Conservation (phyloP, 768 basidiomycete species). For the Boletales sp. region DNA sequence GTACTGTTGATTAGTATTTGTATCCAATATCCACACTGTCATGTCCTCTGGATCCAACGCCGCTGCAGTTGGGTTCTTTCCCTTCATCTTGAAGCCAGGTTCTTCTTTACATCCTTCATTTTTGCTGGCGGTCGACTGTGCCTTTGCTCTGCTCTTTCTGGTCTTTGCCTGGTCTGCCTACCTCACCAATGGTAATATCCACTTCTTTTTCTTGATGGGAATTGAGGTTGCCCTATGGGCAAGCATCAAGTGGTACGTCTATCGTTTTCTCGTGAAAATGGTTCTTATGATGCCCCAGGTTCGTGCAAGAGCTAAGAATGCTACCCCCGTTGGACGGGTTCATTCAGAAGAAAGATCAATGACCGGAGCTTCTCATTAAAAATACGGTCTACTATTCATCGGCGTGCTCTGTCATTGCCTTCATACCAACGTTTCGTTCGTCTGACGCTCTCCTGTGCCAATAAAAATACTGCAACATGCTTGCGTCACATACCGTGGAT, state of each 20-base stretch:
- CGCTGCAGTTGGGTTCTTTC: slow-evolving; percentile 37
- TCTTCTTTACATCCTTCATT: slow-evolving; percentile 74
- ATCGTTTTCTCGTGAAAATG: neutral
- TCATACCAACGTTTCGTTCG: slow-evolving; percentile 85
- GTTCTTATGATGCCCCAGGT: slow-evolving; percentile 42
- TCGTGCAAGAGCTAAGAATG: slow-evolving; percentile 58
- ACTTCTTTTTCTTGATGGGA: slow-evolving; percentile 61
- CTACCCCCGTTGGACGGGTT: slow-evolving; percentile 20
- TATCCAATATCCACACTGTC: neutral
- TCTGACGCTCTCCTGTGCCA: slow-evolving; percentile 81
- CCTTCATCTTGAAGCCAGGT: slow-evolving; percentile 65
- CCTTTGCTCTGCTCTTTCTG: slow-evolving; percentile 54
- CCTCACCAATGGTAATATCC: slow-evolving; percentile 61
- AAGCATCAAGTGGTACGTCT: slow-evolving; percentile 72
- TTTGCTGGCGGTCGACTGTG: slow-evolving; percentile 57
- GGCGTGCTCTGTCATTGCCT: slow-evolving; percentile 52
- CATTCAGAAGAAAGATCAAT: slow-evolving; percentile 25
- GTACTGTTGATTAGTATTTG: slow-evolving; percentile 21
- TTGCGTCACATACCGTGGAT: slow-evolving; percentile 2
- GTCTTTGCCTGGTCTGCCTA: slow-evolving; percentile 58
- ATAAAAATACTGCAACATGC: slow-evolving; percentile 62
- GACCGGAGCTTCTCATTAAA: neutral
- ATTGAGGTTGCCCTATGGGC: slow-evolving; percentile 73
- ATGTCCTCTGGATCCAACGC: slow-evolving; percentile 23
- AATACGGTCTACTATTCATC: slow-evolving; percentile 29